Conservation (phyloP, 352 stramenopile species). For the Globisporangium nodosum region DNA sequence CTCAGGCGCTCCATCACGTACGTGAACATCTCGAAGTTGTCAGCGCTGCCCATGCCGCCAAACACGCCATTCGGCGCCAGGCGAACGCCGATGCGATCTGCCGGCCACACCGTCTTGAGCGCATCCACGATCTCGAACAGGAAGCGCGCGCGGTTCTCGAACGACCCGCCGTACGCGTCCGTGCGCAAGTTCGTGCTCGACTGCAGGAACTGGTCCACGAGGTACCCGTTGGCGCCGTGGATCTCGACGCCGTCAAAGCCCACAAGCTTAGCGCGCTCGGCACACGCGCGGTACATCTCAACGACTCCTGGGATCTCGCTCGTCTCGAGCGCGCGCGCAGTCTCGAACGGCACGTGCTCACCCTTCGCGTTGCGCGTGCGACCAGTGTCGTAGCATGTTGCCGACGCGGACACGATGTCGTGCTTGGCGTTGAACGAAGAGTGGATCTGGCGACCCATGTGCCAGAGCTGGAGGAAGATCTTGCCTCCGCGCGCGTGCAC, state of each 20-base stretch:
- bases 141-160: conserved; percentile 63
- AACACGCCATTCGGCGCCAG: conserved; percentile 7
- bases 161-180: conserved; percentile 60
- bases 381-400: conserved; percentile 14
- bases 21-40: conserved; percentile 13
- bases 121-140: conserved; percentile 49
- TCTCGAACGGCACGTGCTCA: too few relatives aligned
- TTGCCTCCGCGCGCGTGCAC: conserved; percentile 16
- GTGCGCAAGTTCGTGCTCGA: conserved; percentile 42
- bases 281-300: conserved; percentile 6
- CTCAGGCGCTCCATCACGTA: conserved; percentile 14
- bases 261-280: conserved; percentile 24
- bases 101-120: conserved; percentile 8
- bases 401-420: conserved; percentile 20
- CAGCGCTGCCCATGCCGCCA: conserved; percentile 7
- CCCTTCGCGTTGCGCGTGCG: too few relatives aligned
- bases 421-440: conserved; percentile 17
- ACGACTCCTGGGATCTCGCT: too few relatives aligned
- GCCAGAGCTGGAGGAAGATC: conserved; percentile 64
- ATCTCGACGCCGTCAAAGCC: conserved; percentile 91
- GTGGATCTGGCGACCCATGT: conserved; percentile 43
- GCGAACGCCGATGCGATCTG: conserved; percentile 10
- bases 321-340: too few relatives aligned
- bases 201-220: conserved; percentile 79
- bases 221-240: conserved; percentile 84